Conservation (phyloP, 2,329 filamentous ascomycete species). For the Gaeumannomyces sp. region DNA sequence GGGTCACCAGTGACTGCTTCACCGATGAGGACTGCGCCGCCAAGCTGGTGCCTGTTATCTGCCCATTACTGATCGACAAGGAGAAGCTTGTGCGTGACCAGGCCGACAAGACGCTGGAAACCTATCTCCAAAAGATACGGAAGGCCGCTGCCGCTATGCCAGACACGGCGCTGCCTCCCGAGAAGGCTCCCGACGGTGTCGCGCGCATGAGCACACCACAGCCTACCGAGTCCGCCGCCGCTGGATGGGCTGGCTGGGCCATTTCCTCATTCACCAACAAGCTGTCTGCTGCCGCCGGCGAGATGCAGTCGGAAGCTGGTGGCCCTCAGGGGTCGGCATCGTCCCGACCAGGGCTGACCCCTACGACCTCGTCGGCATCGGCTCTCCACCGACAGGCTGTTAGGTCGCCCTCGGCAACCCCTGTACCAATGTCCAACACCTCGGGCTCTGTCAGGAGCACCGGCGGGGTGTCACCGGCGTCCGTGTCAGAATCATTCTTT, state of each 20-base stretch:
- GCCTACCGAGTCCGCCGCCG: constrained; percentile 43
- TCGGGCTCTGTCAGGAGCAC: constrained; percentile 34
- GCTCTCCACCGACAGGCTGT: constrained; percentile 55
- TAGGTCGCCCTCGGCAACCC: constrained; percentile 38
- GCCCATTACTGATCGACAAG: constrained; percentile 82
- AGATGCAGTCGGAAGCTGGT: constrained; percentile 63
- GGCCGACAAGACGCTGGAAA: constrained; percentile 79
- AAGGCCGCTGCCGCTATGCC: constrained; percentile 74
- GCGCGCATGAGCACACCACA: constrained; percentile 79
- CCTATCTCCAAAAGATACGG: constrained; percentile 75
- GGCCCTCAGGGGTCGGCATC: constrained; percentile 37
- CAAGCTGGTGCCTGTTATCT: constrained; percentile 77
- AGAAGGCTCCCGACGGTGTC: constrained; percentile 44
- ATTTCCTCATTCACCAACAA: constrained; percentile 99
- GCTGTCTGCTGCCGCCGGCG: constrained; percentile 72
- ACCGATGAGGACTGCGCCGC: constrained; percentile 81
- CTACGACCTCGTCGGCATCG: constrained; percentile 46
- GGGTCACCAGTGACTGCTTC: constrained; percentile 80
- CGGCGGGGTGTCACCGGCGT: constrained; percentile 28
- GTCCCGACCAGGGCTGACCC: constrained; percentile 24
- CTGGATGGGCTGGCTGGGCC: constrained; percentile 94
- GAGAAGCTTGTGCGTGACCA: constrained; percentile 93
- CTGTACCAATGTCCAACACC: constrained; percentile 33
- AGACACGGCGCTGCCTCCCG: constrained; percentile 68
- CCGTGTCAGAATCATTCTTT: constrained; percentile 40